A percentile compares a stretch with the other conserved stretches of the same genome.
Evolutionary conservation across 306 rosid species (phyloP).

Genomic region (Fragaria vesca): DNA sequence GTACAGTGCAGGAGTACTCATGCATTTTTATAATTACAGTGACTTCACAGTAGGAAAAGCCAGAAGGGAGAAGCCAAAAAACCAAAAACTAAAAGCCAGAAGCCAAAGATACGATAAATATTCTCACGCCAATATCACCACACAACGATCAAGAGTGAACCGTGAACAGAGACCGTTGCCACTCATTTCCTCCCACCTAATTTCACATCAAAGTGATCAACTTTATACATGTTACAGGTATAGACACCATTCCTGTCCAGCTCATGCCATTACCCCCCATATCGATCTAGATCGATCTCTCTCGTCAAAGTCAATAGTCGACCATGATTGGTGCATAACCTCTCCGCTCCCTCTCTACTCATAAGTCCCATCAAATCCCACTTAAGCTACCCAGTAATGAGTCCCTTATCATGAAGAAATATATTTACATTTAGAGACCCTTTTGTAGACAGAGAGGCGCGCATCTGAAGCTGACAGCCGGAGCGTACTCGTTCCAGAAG

Average conservation of each 20-base stretch:
- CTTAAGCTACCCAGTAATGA: background rate
- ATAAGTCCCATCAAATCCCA: background rate
- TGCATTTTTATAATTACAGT: background rate
- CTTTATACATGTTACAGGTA: background rate
- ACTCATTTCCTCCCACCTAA: slow-evolving; percentile 2
- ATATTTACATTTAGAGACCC: no score
- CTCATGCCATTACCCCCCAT: background rate
- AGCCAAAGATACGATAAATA: slow-evolving; percentile 2
- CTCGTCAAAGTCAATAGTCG: background rate
- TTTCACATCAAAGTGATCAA: background rate
- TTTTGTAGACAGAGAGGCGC: no score
- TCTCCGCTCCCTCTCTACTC: background rate
- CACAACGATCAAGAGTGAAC: slow-evolving; percentile 1
- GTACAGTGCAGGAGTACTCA: background rate
- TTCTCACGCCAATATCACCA: slow-evolving; percentile 4
- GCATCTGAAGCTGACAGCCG: no score
- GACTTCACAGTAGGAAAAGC: slow-evolving; percentile 4
- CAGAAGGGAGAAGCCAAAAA: background rate
- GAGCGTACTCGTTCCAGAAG: no score
- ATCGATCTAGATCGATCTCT: background rate
- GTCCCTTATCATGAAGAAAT: background rate
- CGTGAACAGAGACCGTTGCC: slow-evolving; percentile 8
- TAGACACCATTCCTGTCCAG: slow-evolving; percentile 3
- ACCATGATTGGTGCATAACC: background rate
- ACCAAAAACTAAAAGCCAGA: background rate